Evolutionary conservation across 306 rosid genomes (phyloP).

Genomic region (Lathyrus oleraceus): DNA sequence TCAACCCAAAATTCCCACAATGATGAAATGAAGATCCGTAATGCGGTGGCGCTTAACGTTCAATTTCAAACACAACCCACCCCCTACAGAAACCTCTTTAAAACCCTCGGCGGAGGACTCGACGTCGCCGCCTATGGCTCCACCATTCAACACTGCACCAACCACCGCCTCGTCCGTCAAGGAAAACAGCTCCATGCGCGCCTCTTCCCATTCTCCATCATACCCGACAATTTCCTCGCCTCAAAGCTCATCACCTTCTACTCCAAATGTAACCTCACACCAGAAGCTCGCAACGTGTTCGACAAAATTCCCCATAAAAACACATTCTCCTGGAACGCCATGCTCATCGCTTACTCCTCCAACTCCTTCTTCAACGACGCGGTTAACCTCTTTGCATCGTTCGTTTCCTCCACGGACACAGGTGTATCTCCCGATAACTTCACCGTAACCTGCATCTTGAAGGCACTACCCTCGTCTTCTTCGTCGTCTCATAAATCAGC

Average conservation of each 20-base stretch:
- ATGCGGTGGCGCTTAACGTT: conserved; percentile 41
- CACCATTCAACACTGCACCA: conserved; percentile 62
- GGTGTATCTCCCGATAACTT: conserved; percentile 53
- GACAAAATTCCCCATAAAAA: conserved; percentile 55
- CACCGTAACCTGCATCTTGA: conserved; percentile 59
- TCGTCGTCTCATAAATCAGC: conserved; percentile 34
- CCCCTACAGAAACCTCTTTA: conserved; percentile 29
- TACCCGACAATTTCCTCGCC: conserved; percentile 80
- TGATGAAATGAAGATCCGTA: conserved; percentile 49
- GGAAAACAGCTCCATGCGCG: conserved; percentile 86
- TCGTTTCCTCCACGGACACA: conserved; percentile 32
- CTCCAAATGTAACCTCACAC: conserved; percentile 45
- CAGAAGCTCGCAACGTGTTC: conserved; percentile 67
- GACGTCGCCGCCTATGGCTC: conserved; percentile 63
- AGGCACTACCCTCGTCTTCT: conserved; percentile 55
- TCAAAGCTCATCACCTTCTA: conserved; percentile 67
- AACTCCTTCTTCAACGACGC: conserved; percentile 48
- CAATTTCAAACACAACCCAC: conserved; percentile 39
- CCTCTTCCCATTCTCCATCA: conserved; percentile 60
- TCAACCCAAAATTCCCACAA: no score
- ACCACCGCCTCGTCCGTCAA: conserved; percentile 54
- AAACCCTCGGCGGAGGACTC: conserved; percentile 40
- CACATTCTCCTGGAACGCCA: conserved; percentile 77
- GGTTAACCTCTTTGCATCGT: conserved; percentile 54
- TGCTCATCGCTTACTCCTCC: conserved; percentile 66